phyloP scores from a whole-genome alignment of 1,139 yeast genomes.

The Geotrichum siamense region DNA sequence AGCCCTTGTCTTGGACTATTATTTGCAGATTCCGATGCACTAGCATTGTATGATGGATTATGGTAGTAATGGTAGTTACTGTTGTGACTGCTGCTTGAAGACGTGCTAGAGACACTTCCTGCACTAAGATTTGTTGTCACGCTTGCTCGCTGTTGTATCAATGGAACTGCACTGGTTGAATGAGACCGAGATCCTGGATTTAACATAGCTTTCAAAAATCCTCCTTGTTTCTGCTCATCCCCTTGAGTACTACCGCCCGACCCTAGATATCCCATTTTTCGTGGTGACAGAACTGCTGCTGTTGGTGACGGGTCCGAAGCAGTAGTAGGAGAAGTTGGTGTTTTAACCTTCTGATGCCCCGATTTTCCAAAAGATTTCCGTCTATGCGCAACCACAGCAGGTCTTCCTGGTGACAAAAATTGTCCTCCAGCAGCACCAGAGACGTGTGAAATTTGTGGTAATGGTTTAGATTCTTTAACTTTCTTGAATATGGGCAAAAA shows the following conservation, averaged over 20 bases:
- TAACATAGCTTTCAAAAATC: background rate
- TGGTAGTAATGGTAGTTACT: constrained; percentile 2
- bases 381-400: background rate
- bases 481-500: constrained; percentile 36
- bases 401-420: background rate
- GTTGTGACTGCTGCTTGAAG: constrained; percentile 1
- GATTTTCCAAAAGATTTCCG: constrained; percentile 1
- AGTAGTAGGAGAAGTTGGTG: background rate
- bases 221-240: background rate
- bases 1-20: background rate
- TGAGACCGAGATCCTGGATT: background rate
- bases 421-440: background rate
- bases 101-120: constrained; percentile 2
- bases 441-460: background rate
- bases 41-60: background rate
- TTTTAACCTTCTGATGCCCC: background rate
- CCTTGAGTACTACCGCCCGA: background rate
- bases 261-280: background rate
- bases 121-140: background rate
- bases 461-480: constrained; percentile 34
- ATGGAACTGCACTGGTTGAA: background rate
- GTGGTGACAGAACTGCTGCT: background rate
- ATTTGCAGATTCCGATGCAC: background rate
- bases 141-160: background rate
- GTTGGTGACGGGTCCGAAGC: background rate